Base-by-base conservation (phyloP, 2,329 filamentous ascomycete genomes). In the Aspergillus uvarum region DNA sequence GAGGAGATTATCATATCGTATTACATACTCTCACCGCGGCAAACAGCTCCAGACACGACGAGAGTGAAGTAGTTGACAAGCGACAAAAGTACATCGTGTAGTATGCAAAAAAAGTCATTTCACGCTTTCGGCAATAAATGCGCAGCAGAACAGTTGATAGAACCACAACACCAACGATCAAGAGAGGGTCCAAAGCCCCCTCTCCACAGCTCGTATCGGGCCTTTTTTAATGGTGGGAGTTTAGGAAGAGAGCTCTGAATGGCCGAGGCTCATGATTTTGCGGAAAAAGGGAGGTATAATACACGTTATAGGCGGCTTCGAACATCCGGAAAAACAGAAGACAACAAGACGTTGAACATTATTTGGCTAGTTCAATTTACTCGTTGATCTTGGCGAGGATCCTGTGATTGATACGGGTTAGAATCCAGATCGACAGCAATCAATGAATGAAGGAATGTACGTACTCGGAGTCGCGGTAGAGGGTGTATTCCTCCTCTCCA, bases 351-450 rank as follows among this genome's bases (percentile, higher is more conserved):
- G 51, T 51, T 35, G 38, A 54, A 58, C 35, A 53, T 57, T 42
- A 54, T 58, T 51, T 56, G 47, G 51, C 26, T 32, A 54, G 31
- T 61, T 47, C 38, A 58, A 53, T 84, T 83, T 91, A 96, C 85
- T 98, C 94, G 82, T 92, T 96, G 86, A 99, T 96, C 89, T 98
- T 99, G 79, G 95, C 95, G 63, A 99, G 87, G 70, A 99, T 91
- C 79, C 94, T 97, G 71, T 22, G 21, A 7, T 21, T 26, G 14
- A 29, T 38, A 54, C 24, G 8, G 16, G 55, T 73, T 66, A 72
- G 66, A 54, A 26, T 44, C 16, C 12, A 7, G 26, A n/a, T 14
- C n/a, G 14, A 7, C 14, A 24, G n/a, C 19, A 14, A 1, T 26
- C 7, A 32, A 24, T 3, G 12, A 24, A 6, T 12, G 8, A 44